phyloP scores from a whole-genome alignment of 2,329 filamentous ascomycete species.

The Pseudopyricularia cyperi region DNA sequence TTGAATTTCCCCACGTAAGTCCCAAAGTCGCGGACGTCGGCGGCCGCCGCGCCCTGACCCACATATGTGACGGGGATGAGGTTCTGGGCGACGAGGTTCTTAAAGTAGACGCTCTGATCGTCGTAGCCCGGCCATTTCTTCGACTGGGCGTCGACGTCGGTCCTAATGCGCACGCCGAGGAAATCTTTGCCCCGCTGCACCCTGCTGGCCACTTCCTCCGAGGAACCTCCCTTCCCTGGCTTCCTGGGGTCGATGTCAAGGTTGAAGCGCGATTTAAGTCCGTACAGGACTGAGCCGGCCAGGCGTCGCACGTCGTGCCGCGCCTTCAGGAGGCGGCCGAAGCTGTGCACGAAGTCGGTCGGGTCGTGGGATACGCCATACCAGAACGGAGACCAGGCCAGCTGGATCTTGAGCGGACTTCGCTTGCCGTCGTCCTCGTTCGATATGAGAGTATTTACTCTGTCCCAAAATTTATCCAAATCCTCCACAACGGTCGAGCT shows the following conservation, averaged over 20 bases:
- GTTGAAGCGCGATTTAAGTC: constrained; percentile 8
- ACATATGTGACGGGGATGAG: constrained; percentile 24
- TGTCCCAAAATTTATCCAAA: constrained; percentile 7
- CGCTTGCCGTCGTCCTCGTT: constrained; percentile 12
- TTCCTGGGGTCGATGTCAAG: constrained; percentile 15
- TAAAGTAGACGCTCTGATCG: constrained; percentile 17
- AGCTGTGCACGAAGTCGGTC: constrained; percentile 16
- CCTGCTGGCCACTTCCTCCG: neutral
- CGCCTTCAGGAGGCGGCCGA: constrained; percentile 24
- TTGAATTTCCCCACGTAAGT: constrained; percentile 20
- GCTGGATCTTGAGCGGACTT: constrained; percentile 14
- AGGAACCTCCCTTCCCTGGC: constrained; percentile 2
- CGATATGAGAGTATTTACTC: constrained; percentile 9
- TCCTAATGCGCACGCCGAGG: constrained; percentile 22
- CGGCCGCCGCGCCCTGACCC: constrained; percentile 24
- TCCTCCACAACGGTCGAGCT: constrained; percentile 11
- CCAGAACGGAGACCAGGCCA: constrained; percentile 13
- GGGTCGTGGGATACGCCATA: constrained; percentile 19
- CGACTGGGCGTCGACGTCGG: constrained; percentile 16
- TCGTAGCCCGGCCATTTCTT: constrained; percentile 16
- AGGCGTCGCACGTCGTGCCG: constrained; percentile 19
- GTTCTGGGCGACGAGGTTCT: constrained; percentile 14
- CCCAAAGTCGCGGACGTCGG: constrained; percentile 21
- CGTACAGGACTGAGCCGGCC: constrained; percentile 20
- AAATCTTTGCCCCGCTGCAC: constrained; percentile 10